A percentile compares a stretch with the other conserved stretches of the same genome.
These are phyloP conservation scores for Fragosphaeria purpurea DNA, from an alignment of 2,329 filamentous ascomycete species.

Conservation along the genomic window DNA sequence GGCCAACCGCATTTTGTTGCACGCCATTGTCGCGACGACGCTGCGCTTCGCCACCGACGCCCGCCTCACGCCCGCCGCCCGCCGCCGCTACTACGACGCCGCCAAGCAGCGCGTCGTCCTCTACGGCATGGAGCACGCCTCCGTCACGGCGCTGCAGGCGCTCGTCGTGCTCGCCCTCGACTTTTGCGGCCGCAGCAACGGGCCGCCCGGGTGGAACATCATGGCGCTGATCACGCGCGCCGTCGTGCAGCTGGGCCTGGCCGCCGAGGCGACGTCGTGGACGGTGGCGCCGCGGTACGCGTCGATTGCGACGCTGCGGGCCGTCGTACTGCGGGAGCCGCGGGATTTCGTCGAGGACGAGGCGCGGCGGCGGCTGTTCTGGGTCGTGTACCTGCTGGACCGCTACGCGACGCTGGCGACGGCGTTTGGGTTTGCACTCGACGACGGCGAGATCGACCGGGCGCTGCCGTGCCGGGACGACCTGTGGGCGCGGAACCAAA, in stretches of 20 bases:
- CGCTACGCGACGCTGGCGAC: conserved; percentile 85
- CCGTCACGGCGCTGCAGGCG: conserved; percentile 78
- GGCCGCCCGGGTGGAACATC: conserved; percentile 85
- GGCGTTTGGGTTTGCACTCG: conserved; percentile 81
- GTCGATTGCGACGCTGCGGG: conserved; percentile 81
- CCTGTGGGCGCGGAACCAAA: conserved; percentile 71
- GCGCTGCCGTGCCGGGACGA: conserved; percentile 81
- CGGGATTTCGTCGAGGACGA: conserved; percentile 86
- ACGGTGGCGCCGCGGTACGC: conserved; percentile 68
- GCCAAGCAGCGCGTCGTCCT: conserved; percentile 81
- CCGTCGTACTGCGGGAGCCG: conserved; percentile 74
- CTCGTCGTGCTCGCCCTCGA: conserved; percentile 80
- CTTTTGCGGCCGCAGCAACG: conserved; percentile 76
- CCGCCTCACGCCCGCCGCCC: conserved; percentile 61
- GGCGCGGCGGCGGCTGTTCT: conserved; percentile 73
- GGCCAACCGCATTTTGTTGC: conserved; percentile 70
- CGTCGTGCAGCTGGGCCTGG: conserved; percentile 77
- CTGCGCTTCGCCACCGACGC: conserved; percentile 72
- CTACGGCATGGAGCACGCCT: conserved; percentile 82
- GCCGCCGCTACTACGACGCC: conserved; percentile 64
- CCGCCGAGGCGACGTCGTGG: conserved; percentile 72
- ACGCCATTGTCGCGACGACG: conserved; percentile 82
- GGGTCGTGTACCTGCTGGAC: conserved; percentile 89
- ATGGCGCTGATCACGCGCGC: conserved; percentile 81
- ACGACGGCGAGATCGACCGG: conserved; percentile 83